Evolutionary conservation across 2,329 filamentous ascomycete genomes (phyloP), one percentile per base, ranked within the genome.

Genomic region (Talaromyces verruculosus): DNA sequence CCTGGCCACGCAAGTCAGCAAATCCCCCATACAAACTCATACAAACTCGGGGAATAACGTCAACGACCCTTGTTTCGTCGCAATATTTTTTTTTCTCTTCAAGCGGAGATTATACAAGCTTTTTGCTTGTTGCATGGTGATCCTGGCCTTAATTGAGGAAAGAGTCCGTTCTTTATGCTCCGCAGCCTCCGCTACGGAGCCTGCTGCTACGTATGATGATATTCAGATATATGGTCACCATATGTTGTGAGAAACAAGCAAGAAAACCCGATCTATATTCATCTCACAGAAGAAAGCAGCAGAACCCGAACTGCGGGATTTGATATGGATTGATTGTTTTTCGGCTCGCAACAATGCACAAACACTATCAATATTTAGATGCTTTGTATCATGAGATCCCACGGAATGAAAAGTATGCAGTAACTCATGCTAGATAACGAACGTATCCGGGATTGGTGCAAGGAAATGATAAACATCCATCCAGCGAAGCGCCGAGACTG

Each of bases 21-120:
- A 25, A 22, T 25, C 33, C 53, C 28, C 53, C 33, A 57, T 57
- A 25, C 11, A 35, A 55, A 3, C 3, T 55, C 17, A 28, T 10
- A 19, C 17, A 25, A 33, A 25, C 33, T 22, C 45, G 30, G 11
- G 30, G 33, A 63, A 66, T 63, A 67, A 66, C 72, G 71, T 71
- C 71, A 73, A 63, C 64, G 47, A 55, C 53, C 63, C 65, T 63
- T 22, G 25, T n/a, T 58, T 71, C 67, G 69, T 47, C 57, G 57
- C 63, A 57, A 57, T 57, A 19, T n/a, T 8, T 3, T 6, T 19
- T 55, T 37, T n/a, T n/a, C n/a, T n/a, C n/a, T n/a, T n/a, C n/a
- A n/a, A n/a, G 53, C 39, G 33, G n/a, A 39, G n/a, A 57, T 22
- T 8, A 37, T 57, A 37, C 10, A 57, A 57, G 33, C 33, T 57